Base-by-base conservation (phyloP, 495 filamentous ascomycete genomes). In the Penicillium mononematosum region DNA sequence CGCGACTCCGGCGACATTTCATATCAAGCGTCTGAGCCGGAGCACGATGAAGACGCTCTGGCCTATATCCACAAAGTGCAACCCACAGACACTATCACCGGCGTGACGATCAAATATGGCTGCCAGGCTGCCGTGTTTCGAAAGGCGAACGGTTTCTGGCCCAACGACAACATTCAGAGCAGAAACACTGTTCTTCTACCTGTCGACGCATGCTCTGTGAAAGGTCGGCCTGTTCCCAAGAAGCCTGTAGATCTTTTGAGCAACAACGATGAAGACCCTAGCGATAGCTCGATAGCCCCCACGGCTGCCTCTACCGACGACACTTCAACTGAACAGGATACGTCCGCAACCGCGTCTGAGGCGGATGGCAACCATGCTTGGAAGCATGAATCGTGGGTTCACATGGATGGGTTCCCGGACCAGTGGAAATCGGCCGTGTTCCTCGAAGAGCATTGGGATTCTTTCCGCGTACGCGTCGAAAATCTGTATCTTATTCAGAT, bases 101-200 rank as follows among this genome's bases (percentile, higher is more conserved):
- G 94, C 3, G 86, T 98, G 19, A 88, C 90, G 25, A 90, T 98
- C 43, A 88, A 85, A 58, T 98, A 94, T 71, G 88, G 88, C 59
- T 96, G 91, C 63, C 83, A 87, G 56, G 80, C 88, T 45, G 85
- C 88, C 27, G 78, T 89, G 0, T 88, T 98, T 55, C 76, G 88
- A 24, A 92, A 91, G 67, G 88, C 90, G 25, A 98, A 98, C 66
- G 84, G 93, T 17, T 82, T 98, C 61, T 98, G 94, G 94, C 89
- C 90, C 8, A 90, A 90, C 56, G 95, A 97, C 67, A 87, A 82
- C 53, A 88, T 96, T 36, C 92, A 96, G 67, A 82, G 84, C 50
- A 85, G 91, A 41, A 90, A 90, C 61, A 85, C 82, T 19, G 79
- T 98, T 16, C 77, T 96, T 9, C 71, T 98, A 27, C 94, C 94